phyloP scores from a whole-genome alignment of 441 rosid species.

The Pelargonium australe region DNA sequence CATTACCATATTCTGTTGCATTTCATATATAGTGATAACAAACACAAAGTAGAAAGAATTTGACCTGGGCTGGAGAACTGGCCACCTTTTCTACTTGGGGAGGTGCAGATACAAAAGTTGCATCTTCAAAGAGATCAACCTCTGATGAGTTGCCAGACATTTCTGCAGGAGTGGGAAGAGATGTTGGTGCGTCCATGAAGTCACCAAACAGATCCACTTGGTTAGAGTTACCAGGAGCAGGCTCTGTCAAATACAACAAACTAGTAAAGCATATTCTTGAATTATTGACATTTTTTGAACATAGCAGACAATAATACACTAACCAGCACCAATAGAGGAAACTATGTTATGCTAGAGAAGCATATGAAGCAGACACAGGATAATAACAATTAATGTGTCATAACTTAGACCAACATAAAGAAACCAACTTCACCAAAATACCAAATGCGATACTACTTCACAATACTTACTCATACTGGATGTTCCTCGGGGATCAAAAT shows the following conservation, averaged over 20 bases:
- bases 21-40: conserved; percentile 11
- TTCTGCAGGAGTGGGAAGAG: conserved; percentile 42
- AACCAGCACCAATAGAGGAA: background rate
- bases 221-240: conserved; percentile 46
- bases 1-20: background rate
- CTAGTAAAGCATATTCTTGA: conserved; percentile 8
- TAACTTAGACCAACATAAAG: conserved; percentile 1
- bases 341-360: background rate
- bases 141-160: conserved; percentile 44
- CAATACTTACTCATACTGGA: conserved; percentile 58
- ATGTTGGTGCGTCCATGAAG: conserved; percentile 58
- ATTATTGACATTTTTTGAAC: background rate
- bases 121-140: conserved; percentile 90
- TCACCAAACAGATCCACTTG: conserved; percentile 83
- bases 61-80: conserved; percentile 55
- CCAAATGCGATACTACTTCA: background rate
- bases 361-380: background rate
- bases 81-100: conserved; percentile 38
- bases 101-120: conserved; percentile 79
- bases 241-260: conserved; percentile 46
- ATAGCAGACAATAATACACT: background rate
- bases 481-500: conserved; percentile 95
- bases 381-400: background rate
- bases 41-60: conserved; percentile 19
- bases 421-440: conserved; percentile 3